Evolutionary conservation across 257 asterid genomes (phyloP).

Genomic region (Anisodus acutangulus): DNA sequence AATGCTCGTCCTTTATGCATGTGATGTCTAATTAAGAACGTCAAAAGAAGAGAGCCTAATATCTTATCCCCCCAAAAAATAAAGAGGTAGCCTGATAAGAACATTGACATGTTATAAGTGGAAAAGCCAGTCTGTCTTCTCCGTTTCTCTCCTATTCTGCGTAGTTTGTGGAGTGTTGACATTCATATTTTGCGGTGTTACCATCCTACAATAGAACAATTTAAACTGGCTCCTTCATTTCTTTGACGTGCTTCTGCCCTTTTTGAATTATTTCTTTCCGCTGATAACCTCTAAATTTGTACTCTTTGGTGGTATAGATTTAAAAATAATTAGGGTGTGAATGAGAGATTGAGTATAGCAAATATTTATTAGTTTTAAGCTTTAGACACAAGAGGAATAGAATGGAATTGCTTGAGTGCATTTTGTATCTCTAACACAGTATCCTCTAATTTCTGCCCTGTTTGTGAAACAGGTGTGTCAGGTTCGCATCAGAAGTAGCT

Average conservation of each 20-base stretch:
- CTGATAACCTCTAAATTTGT: background rate
- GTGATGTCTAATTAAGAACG: background rate
- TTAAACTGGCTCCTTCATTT: background rate
- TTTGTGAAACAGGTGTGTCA: constrained; percentile 75
- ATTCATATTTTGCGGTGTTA: background rate
- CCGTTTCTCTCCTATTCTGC: background rate
- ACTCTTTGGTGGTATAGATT: background rate
- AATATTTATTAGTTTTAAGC: background rate
- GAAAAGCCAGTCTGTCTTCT: background rate
- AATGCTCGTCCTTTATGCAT: background rate
- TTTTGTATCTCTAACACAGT: background rate
- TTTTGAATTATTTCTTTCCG: background rate
- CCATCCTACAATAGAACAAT: background rate
- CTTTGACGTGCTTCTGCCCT: background rate
- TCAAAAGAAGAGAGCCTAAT: background rate
- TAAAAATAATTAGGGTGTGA: background rate
- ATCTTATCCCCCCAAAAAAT: background rate
- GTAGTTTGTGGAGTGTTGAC: background rate
- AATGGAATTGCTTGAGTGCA: background rate
- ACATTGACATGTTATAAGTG: background rate
- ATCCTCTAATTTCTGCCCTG: constrained; percentile 7
- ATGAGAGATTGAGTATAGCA: background rate
- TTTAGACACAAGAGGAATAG: background rate
- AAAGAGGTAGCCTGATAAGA: constrained; percentile 6
- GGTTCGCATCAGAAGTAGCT: constrained; percentile 94